Percentiles rank a stretch among this genome's conserved stretches.
Evolutionary conservation across 2,329 filamentous ascomycete genomes (phyloP).

Genomic region (Aspergillus niger): DNA sequence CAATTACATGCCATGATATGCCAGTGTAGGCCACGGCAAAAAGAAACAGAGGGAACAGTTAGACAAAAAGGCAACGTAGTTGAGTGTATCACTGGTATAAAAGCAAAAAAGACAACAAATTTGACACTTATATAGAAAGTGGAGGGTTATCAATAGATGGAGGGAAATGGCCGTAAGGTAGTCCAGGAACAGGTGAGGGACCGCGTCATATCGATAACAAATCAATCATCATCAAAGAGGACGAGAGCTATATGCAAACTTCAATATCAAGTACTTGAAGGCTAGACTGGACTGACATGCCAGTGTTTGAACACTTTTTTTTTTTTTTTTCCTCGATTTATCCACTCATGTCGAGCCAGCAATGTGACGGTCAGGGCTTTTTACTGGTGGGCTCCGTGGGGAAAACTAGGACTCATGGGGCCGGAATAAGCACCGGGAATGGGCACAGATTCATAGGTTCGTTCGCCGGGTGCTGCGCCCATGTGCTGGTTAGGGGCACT

Average conservation of each 20-base stretch:
- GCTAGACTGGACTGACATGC: neutral
- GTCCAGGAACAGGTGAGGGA: neutral
- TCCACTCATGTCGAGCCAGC: neutral
- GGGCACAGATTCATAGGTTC: constrained; percentile 80
- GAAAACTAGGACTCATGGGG: constrained; percentile 48
- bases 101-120: neutral
- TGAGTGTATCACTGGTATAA: constrained; percentile 1
- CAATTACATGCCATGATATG: neutral
- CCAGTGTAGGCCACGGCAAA: neutral
- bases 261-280: neutral
- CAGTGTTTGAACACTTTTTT: neutral
- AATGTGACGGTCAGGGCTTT: neutral
- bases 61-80: neutral
- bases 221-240: neutral
- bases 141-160: neutral
- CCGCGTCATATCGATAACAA: neutral
- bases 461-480: constrained; percentile 73
- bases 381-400: constrained; percentile 27
- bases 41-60: neutral
- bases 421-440: constrained; percentile 81
- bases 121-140: neutral
- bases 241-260: neutral
- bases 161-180: neutral
- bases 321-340: no score
- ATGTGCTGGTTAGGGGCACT: constrained; percentile 61